Conservation (phyloP, 176 grass and related monocot species). For the Carex kokanica region DNA sequence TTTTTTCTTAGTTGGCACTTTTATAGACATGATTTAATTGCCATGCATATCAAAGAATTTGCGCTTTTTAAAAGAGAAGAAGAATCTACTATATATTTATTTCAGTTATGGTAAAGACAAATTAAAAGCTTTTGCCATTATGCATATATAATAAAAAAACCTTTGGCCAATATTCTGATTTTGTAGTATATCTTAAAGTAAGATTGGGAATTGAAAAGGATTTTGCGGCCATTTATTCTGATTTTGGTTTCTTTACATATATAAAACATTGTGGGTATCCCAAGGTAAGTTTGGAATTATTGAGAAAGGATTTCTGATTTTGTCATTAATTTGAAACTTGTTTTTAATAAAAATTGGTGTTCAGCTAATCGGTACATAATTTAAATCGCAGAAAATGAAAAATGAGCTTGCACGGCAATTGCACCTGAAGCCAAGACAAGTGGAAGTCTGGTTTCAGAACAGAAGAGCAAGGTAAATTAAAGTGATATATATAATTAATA, state of each 20-base stretch:
- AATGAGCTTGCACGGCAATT: conserved; percentile 50
- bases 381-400: conserved; percentile 50
- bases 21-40: not conserved
- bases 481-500: not conserved
- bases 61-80: not conserved
- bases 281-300: not conserved
- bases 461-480: conserved; percentile 85
- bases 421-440: conserved; percentile 62
- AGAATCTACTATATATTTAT: not conserved
- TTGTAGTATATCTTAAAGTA: not conserved
- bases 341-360: not conserved
- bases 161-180: not conserved
- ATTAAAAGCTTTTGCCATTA: too few species aligned
- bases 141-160: not conserved
- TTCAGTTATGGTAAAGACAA: not conserved
- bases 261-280: not conserved
- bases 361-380: not conserved
- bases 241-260: not conserved
- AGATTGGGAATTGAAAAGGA: not conserved
- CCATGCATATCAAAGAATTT: not conserved
- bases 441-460: conserved; percentile 93
- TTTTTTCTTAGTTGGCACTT: not conserved
- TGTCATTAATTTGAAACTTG: not conserved
- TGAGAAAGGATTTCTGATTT: not conserved
- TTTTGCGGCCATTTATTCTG: not conserved